Conservation (phyloP, 768 basidiomycete genomes). For the Tulasnella sp. region DNA sequence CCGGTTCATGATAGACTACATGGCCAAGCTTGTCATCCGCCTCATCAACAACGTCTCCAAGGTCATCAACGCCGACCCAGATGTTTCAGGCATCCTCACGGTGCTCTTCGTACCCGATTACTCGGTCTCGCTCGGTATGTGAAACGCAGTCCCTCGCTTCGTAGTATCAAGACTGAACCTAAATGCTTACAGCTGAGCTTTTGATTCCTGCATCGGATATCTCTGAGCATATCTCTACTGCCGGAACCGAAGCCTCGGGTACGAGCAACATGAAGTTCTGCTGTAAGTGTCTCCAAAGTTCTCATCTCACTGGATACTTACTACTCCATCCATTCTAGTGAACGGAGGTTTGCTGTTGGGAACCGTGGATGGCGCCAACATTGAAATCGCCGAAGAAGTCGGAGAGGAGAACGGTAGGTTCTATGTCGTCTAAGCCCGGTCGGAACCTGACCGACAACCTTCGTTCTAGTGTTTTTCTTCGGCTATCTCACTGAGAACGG, state of each 20-base stretch:
- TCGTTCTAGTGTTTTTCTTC: constrained; percentile 50
- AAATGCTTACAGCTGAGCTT: constrained; percentile 52
- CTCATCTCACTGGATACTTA: constrained; percentile 3
- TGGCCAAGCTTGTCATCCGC: constrained; percentile 87
- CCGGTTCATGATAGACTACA: constrained; percentile 46
- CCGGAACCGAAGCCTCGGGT: constrained; percentile 68
- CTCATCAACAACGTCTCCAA: constrained; percentile 86
- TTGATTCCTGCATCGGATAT: constrained; percentile 90
- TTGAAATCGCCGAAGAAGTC: constrained; percentile 93
- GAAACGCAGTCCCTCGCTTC: background rate
- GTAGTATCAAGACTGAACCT: background rate
- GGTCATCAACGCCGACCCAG: constrained; percentile 69
- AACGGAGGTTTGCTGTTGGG: constrained; percentile 56
- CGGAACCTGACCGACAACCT: background rate
- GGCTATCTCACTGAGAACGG: constrained; percentile 69
- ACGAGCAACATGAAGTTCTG: constrained; percentile 51
- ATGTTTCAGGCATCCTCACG: constrained; percentile 74
- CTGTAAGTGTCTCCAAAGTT: background rate
- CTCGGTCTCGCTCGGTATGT: constrained; percentile 33
- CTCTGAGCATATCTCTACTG: constrained; percentile 94
- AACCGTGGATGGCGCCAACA: constrained; percentile 75
- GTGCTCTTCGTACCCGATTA: constrained; percentile 97
- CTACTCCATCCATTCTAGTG: constrained; percentile 45
- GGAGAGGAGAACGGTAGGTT: constrained; percentile 69
- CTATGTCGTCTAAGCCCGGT: constrained; percentile 35